phyloP scores from a whole-genome alignment of 306 rosid genomes.

The Oemleria cerasiformis region DNA sequence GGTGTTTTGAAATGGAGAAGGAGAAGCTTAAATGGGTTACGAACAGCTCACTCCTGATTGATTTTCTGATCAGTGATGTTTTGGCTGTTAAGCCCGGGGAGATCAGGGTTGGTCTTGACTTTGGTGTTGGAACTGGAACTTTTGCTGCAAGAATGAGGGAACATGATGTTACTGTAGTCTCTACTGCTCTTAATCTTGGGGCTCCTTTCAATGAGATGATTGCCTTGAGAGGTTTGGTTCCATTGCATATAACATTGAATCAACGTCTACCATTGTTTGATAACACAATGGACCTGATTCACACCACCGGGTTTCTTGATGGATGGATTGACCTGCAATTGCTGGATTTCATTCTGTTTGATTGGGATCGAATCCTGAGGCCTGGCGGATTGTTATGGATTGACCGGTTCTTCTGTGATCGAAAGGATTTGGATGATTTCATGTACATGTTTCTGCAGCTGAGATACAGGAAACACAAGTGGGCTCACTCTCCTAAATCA shows the following conservation, averaged over 20 bases:
- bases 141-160: conserved; percentile 97
- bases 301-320: conserved; percentile 71
- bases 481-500: conserved; percentile 74
- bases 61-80: conserved; percentile 51
- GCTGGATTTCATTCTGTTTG: conserved; percentile 74
- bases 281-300: conserved; percentile 88
- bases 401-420: conserved; percentile 69
- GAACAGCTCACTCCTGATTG: conserved; percentile 47
- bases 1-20: conserved; percentile 90
- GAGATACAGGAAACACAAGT: conserved; percentile 84
- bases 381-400: conserved; percentile 90
- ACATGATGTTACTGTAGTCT: conserved; percentile 60
- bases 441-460: conserved; percentile 94
- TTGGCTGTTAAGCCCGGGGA: conserved; percentile 52
- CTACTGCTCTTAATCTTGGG: conserved; percentile 84
- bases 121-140: conserved; percentile 74
- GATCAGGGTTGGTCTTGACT: conserved; percentile 82
- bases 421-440: conserved; percentile 73
- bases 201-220: conserved; percentile 93
- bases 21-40: conserved; percentile 83
- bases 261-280: conserved; percentile 86
- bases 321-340: conserved; percentile 83
- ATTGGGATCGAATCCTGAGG: conserved; percentile 83
- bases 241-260: conserved; percentile 64
- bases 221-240: conserved; percentile 82